Base-by-base conservation (phyloP, 371 early-diverging fungal genomes). In the Saksenaea oblongispora region DNA sequence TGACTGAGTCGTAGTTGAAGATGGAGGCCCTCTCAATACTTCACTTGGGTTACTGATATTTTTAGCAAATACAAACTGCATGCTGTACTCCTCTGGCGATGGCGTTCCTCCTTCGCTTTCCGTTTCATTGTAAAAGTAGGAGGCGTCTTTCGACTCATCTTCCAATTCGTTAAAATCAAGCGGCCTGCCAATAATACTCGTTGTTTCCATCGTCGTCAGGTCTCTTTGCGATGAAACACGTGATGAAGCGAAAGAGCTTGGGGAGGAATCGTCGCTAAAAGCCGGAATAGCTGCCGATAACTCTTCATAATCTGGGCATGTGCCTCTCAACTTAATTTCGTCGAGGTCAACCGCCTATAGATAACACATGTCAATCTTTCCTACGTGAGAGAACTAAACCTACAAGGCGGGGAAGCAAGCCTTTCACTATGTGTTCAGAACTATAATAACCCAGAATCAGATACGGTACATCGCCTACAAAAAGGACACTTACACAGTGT, bases 21-120 rank as follows among this genome's bases (percentile, higher is more conserved):
- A 57, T 3, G 62, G 63, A 2, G 70, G 67, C 0, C 76, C 75
- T 28, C 37, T 68, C 0, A 80, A 26, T 7, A 76, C 66, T 3
- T 51, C 69, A 13, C 22, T 15, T 1, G 73, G 36, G n/a, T 67
- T 47, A 0, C 22, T 22, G 13, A 78, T 70, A 22, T 63, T 65
- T 5, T 62, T 64, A 0, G 78, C 70, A 26, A 80, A 67, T 1
- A 18, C 37, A 28, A 80, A 77, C 10, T 56, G 59, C 14, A 58
- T 54, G 0, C 7, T 42, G 13, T 37, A 65, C 14, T 8, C 61
- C 18, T 61, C 28, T 11, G 18, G 53, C 8, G 54, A 22, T 7
- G 31, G 39, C 0, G n/a, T 22, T 3, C 22, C 51, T 10, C 51
- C 51, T n/a, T 67, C 65, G 28, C 31, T 58, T 15, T 66, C 61